Percentiles rank a stretch among this genome's conserved stretches.
phyloP scores from a whole-genome alignment of 2,329 filamentous ascomycete species.

The Didymella arachidicola region DNA sequence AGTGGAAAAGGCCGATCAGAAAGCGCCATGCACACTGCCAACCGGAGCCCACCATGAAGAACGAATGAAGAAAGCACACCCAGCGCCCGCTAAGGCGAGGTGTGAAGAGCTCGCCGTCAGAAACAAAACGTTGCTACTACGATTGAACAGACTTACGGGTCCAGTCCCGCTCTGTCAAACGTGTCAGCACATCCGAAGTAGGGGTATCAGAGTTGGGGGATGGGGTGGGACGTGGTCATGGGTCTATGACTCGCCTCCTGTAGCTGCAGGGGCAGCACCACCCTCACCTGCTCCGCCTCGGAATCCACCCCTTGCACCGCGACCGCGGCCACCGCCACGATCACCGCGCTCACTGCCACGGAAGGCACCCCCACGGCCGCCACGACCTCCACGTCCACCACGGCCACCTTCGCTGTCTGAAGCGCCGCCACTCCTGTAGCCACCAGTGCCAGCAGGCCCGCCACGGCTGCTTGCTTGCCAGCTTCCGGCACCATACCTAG shows the following conservation, averaged over 20 bases:
- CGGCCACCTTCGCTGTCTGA: conserved; percentile 77
- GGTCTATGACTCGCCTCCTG: conserved; percentile 50
- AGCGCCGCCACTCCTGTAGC: conserved; percentile 83
- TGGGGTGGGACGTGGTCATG: conserved; percentile 19
- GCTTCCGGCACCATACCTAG: conserved; percentile 60
- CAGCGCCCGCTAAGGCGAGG: conserved; percentile 43
- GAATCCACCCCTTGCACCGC: conserved; percentile 36
- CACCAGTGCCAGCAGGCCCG: conserved; percentile 66
- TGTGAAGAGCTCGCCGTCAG: conserved; percentile 28
- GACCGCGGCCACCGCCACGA: conserved; percentile 53
- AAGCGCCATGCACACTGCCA: conserved; percentile 12
- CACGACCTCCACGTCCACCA: conserved; percentile 61
- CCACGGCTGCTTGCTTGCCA: conserved; percentile 72
- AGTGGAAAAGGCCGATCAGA: conserved; percentile 16
- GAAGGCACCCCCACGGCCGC: conserved; percentile 58
- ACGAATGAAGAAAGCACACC: conserved; percentile 31
- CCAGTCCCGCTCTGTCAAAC: conserved; percentile 18
- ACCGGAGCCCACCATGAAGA: conserved; percentile 17
- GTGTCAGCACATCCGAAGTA: conserved; percentile 35
- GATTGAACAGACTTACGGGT: conserved; percentile 5
- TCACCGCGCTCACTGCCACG: conserved; percentile 56
- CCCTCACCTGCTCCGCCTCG: conserved; percentile 47
- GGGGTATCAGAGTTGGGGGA: conserved; percentile 43
- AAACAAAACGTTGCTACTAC: conserved; percentile 22
- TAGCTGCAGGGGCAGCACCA: conserved; percentile 44